Percentiles rank a stretch among this genome's conserved stretches.
phyloP scores from a whole-genome alignment of 768 basidiomycete genomes.

The Russula foetens region DNA sequence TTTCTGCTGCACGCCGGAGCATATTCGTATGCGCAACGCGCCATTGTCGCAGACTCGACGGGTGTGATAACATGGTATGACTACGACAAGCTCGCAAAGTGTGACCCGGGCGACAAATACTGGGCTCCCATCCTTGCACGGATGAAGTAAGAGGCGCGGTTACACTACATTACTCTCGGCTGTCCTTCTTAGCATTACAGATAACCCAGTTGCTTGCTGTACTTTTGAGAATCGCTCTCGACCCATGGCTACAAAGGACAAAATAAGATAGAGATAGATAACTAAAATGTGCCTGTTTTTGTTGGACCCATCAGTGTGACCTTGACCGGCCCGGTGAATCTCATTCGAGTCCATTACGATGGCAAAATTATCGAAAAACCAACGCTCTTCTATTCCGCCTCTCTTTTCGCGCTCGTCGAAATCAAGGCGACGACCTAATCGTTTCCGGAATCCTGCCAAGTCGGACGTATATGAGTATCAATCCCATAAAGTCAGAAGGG shows the following conservation, averaged over 20 bases:
- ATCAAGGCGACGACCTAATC: slow-evolving; percentile 29
- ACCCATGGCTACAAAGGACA: too few species aligned
- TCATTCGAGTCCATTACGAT: not conserved
- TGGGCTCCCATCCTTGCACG: slow-evolving; percentile 29
- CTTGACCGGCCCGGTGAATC: not conserved
- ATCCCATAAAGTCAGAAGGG: slow-evolving; percentile 41
- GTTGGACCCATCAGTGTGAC: too few species aligned
- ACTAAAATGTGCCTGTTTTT: too few species aligned
- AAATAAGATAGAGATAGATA: too few species aligned
- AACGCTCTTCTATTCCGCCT: not conserved
- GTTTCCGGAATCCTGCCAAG: slow-evolving; percentile 17
- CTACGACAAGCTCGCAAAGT: slow-evolving; percentile 58
- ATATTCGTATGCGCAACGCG: slow-evolving; percentile 56
- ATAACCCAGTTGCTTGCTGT: too few species aligned
- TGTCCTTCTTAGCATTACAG: not conserved
- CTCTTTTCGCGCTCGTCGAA: slow-evolving; percentile 25
- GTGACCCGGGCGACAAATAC: slow-evolving; percentile 47
- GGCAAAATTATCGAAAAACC: not conserved
- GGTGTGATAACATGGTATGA: slow-evolving; percentile 72
- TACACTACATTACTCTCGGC: not conserved
- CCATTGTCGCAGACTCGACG: slow-evolving; percentile 57
- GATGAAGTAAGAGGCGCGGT: slow-evolving; percentile 14
- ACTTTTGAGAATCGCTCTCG: too few species aligned
- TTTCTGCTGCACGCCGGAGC: slow-evolving; percentile 46
- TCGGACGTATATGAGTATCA: slow-evolving; percentile 61